Conservation (phyloP, 202 grass and related monocot species). For the Dendrocalamus latiflorus region DNA sequence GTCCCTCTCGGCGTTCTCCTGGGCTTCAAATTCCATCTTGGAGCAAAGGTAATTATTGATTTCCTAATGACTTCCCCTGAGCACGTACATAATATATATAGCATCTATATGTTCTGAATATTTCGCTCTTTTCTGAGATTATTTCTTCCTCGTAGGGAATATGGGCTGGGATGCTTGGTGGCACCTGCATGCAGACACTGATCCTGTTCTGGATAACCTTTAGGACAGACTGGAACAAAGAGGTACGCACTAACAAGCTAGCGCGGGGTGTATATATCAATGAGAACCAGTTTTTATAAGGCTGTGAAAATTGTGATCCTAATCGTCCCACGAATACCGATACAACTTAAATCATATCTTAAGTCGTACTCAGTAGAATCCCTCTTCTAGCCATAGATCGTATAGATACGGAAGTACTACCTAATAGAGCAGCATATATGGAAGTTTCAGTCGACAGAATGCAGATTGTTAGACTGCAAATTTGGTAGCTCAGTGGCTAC, state of each 20-base stretch:
- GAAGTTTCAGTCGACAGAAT: too few species aligned
- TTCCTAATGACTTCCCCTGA: neutral
- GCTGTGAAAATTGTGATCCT: too few species aligned
- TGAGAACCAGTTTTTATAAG: too few species aligned
- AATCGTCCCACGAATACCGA: too few species aligned
- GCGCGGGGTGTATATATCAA: too few species aligned
- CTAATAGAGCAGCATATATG: too few species aligned
- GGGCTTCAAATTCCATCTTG: conserved; percentile 54
- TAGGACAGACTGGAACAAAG: conserved; percentile 49
- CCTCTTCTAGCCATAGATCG: too few species aligned
- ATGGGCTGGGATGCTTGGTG: conserved; percentile 46
- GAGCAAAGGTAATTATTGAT: conserved; percentile 38
- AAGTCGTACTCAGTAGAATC: too few species aligned
- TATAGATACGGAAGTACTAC: too few species aligned
- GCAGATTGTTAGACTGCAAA: neutral
- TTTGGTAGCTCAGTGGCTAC: neutral
- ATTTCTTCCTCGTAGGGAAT: conserved; percentile 24
- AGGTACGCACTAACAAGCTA: too few species aligned
- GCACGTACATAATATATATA: neutral
- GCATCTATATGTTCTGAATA: neutral
- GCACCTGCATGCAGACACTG: conserved; percentile 42
- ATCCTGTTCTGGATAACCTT: conserved; percentile 45
- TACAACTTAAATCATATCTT: too few species aligned
- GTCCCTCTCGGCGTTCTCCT: conserved; percentile 47
- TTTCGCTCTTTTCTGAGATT: neutral